These are phyloP conservation scores for Leersia perrieri DNA, from an alignment of 176 grass and related monocot species.

Conservation along the genomic window DNA sequence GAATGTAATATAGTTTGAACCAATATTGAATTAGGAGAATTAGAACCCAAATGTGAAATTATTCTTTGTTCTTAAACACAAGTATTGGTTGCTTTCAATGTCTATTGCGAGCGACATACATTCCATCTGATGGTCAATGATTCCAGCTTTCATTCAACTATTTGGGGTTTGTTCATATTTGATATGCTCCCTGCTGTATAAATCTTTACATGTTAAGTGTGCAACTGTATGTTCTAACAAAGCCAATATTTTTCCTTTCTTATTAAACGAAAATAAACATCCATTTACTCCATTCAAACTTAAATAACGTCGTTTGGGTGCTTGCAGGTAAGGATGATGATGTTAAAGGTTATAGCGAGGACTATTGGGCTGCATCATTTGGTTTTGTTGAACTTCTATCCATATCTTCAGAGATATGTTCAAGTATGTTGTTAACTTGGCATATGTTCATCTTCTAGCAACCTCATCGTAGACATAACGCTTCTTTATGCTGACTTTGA, in stretches of 20 bases:
- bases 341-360: constrained; percentile 88
- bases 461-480: neutral
- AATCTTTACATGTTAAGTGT: neutral
- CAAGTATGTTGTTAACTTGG: constrained; percentile 50
- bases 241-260: neutral
- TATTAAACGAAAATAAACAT: neutral
- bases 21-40: neutral
- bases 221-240: constrained; percentile 1
- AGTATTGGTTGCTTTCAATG: neutral
- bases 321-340: constrained; percentile 90
- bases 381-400: constrained; percentile 86
- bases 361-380: constrained; percentile 83
- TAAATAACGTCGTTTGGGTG: constrained; percentile 15
- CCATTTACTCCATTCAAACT: constrained; percentile 8
- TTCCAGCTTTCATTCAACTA: neutral
- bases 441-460: neutral
- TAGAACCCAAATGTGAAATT: neutral
- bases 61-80: neutral
- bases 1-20: neutral
- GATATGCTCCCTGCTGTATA: neutral
- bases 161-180: constrained; percentile 2
- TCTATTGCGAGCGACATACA: neutral
- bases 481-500: neutral
- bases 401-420: constrained; percentile 87
- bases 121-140: neutral